These are phyloP conservation scores for Phytophthora quininea DNA, from an alignment of 352 stramenopile genomes.

Conservation along the genomic window DNA sequence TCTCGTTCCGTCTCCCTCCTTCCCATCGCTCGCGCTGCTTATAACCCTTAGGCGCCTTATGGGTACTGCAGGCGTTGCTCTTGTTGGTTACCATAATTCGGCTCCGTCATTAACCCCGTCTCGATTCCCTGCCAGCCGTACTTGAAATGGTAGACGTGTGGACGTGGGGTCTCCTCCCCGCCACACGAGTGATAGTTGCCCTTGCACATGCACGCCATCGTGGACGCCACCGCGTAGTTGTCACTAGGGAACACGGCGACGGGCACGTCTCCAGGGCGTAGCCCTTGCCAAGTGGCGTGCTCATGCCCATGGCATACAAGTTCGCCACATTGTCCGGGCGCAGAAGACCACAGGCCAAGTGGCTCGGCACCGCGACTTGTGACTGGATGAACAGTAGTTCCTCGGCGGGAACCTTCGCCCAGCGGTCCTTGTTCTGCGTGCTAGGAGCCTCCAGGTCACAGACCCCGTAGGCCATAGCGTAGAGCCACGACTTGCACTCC, in stretches of 20 bases:
- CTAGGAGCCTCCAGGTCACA: constrained; percentile 50
- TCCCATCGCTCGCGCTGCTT: constrained; percentile 20
- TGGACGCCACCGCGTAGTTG: constrained; percentile 51
- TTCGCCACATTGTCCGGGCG: constrained; percentile 53
- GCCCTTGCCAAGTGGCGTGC: constrained; percentile 38
- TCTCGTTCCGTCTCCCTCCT: constrained; percentile 7
- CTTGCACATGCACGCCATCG: constrained; percentile 54
- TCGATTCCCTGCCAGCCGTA: constrained; percentile 82
- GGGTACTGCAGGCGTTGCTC: constrained; percentile 42
- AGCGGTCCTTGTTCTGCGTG: constrained; percentile 65
- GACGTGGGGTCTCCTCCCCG: constrained; percentile 40
- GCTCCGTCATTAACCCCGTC: constrained; percentile 35
- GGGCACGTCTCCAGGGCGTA: constrained; percentile 45
- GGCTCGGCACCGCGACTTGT: constrained; percentile 62
- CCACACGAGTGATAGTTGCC: constrained; percentile 61
- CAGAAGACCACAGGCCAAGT: constrained; percentile 67
- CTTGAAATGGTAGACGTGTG: constrained; percentile 84
- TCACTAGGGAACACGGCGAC: constrained; percentile 72
- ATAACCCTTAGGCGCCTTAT: constrained; percentile 4
- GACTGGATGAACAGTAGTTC: constrained; percentile 79
- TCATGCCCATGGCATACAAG: constrained; percentile 43
- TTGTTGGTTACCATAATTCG: constrained; percentile 37
- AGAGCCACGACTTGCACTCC: constrained; percentile 85
- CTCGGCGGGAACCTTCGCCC: constrained; percentile 69
- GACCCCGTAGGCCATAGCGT: constrained; percentile 57